A percentile compares a stretch with the other conserved stretches of the same genome.
phyloP scores from a whole-genome alignment of 805 yeast species.

The Pichia membranifaciens region DNA sequence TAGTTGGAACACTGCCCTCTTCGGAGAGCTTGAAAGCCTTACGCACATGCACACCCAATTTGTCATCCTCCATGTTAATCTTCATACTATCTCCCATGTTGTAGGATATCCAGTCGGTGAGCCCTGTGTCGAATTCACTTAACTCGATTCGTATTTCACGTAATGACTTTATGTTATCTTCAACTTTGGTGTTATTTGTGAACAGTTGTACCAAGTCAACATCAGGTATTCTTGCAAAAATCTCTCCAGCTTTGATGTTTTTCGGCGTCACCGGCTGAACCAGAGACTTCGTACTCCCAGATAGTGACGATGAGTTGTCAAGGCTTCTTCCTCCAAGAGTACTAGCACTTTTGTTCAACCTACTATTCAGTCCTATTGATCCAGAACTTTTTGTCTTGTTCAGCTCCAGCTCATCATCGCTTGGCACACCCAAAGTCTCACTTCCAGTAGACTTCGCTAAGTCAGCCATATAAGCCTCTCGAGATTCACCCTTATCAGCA shows the following conservation, averaged over 20 bases:
- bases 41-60: slow-evolving; percentile 48
- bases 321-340: not conserved
- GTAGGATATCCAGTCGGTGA: slow-evolving; percentile 30
- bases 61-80: slow-evolving; percentile 15
- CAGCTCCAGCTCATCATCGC: not conserved
- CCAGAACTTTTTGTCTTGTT: not conserved
- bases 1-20: not conserved
- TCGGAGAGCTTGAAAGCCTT: slow-evolving; percentile 22
- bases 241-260: not conserved
- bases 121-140: slow-evolving; percentile 45
- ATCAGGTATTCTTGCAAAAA: slow-evolving; percentile 6
- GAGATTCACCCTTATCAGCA: not conserved
- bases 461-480: not conserved
- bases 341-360: not conserved
- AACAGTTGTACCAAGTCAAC: slow-evolving; percentile 5
- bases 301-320: not conserved
- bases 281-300: not conserved
- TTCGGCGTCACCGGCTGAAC: not conserved
- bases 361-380: not conserved
- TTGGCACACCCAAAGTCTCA: not conserved
- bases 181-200: slow-evolving; percentile 9
- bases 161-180: slow-evolving; percentile 37
- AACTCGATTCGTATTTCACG: slow-evolving; percentile 40
- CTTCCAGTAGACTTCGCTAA: not conserved
- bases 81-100: slow-evolving; percentile 9